Evolutionary conservation across 345 rosid species (phyloP), one percentile per base, ranked within the genome.

Genomic region (Mercurialis annua): DNA sequence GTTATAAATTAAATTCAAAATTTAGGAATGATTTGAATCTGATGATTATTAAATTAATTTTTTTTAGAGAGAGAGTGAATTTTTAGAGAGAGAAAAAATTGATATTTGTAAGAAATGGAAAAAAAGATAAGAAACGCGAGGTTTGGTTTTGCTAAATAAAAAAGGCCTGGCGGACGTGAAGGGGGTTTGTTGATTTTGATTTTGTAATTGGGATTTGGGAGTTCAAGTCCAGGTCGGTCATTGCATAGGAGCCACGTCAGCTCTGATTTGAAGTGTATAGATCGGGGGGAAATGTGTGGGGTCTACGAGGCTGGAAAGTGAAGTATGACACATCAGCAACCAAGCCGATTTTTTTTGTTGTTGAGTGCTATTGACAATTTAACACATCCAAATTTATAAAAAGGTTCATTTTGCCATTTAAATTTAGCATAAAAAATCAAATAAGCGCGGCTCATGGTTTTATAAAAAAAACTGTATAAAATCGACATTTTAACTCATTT

Each of bases 101-200:
- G 14, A 36, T 3, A n/a, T n/a, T n/a, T 6, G 20, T 23, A 8
- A 33, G 10, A 6, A 46, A 23, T 15, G 14, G 54, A 1, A 27
- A 21, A 27, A 21, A 4, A 34, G 64, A 42, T 4, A 38, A 5
- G 59, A 1, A 16, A 31, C 10, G 17, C 1, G 0, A 26, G 59
- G 34, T 16, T 30, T 29, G 60, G 44, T 7, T 2, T 6, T 18
- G 26, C 51, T 59, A 68, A 40, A 52, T 34, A 38, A 14, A 1
- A 20, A 44, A n/a, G 33, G 31, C 40, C 66, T 18, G 58, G 49
- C 78, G 86, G 87, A 80, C 65, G 12, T 65, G 69, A 81, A 64
- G 56, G 29, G 0, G 46, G 20, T 56, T 69, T 47, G 74, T 43
- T 33, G 52, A 58, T 11, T 59, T 14, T n/a, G 34, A 51, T 49